Percentiles rank a stretch among this genome's conserved stretches.
Conservation (phyloP, 139 green algal genomes). For the Auxenochlorella protothecoides region DNA sequence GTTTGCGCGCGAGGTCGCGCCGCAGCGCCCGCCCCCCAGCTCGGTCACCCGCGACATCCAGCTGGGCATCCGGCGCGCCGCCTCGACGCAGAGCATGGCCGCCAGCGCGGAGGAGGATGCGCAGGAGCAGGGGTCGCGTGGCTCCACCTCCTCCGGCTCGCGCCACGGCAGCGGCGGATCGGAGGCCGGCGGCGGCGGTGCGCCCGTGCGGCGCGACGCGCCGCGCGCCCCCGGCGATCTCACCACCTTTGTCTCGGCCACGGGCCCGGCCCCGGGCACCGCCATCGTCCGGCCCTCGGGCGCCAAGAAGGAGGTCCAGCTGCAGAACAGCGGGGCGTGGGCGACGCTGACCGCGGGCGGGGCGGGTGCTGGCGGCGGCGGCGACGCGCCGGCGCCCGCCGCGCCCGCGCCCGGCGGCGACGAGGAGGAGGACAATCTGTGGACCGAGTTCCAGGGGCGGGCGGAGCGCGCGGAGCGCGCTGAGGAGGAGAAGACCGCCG, state of each 20-base stretch:
- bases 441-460: slow-evolving; percentile 33
- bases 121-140: too few relatives aligned
- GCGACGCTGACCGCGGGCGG: slow-evolving; percentile 19
- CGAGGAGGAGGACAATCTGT: slow-evolving; percentile 31
- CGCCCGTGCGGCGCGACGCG: background rate
- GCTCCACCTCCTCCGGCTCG: too few relatives aligned
- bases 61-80: background rate
- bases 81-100: slow-evolving; percentile 5
- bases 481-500: background rate
- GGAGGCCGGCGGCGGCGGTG: background rate
- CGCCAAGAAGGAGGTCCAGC: slow-evolving; percentile 36
- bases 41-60: background rate
- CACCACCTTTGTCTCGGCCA: slow-evolving; percentile 41
- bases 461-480: slow-evolving; percentile 27
- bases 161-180: too few relatives aligned
- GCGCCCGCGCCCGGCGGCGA: background rate
- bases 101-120: background rate
- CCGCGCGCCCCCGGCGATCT: slow-evolving; percentile 8
- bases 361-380: background rate
- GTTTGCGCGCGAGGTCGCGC: background rate
- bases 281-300: slow-evolving; percentile 26
- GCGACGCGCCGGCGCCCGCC: background rate
- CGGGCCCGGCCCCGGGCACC: slow-evolving; percentile 18
- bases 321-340: slow-evolving; percentile 34
- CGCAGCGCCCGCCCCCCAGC: background rate